Percentiles rank a stretch among this genome's conserved stretches.
Evolutionary conservation across 306 rosid species (phyloP).

Genomic region (Boehmeria nivea): DNA sequence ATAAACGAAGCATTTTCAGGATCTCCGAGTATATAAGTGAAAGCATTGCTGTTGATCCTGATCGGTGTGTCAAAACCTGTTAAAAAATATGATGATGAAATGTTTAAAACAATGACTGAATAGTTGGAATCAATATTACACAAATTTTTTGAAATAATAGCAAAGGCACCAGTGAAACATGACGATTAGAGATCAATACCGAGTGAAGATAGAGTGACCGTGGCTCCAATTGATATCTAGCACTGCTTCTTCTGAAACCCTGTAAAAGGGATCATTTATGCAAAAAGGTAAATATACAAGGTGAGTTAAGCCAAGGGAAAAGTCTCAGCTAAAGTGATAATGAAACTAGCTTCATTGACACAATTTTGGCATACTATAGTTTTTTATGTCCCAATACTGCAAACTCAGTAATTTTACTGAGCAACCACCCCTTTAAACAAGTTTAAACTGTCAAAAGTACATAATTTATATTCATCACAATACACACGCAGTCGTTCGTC

Average conservation of each 20-base stretch:
- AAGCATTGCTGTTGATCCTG: constrained; percentile 73
- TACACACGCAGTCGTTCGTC: no score
- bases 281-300: constrained; percentile 15
- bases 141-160: constrained; percentile 7
- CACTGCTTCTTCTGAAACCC: constrained; percentile 64
- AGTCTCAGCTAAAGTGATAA: not conserved
- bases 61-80: constrained; percentile 91
- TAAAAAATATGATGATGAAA: constrained; percentile 12
- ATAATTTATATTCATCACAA: no score
- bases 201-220: constrained; percentile 76
- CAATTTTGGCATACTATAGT: no score
- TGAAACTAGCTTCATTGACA: not conserved
- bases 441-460: no score
- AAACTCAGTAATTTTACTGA: not conserved
- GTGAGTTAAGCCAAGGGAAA: constrained; percentile 4
- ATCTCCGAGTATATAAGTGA: constrained; percentile 79
- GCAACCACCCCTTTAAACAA: not conserved
- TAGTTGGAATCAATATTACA: not conserved
- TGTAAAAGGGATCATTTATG: constrained; percentile 29
- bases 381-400: not conserved
- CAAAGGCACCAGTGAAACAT: not conserved
- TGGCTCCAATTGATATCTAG: constrained; percentile 44
- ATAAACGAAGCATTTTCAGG: constrained; percentile 82
- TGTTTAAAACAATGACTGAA: not conserved
- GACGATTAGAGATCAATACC: constrained; percentile 32